Evolutionary conservation across 345 rosid species (phyloP).

Genomic region (Trapa incisa): DNA sequence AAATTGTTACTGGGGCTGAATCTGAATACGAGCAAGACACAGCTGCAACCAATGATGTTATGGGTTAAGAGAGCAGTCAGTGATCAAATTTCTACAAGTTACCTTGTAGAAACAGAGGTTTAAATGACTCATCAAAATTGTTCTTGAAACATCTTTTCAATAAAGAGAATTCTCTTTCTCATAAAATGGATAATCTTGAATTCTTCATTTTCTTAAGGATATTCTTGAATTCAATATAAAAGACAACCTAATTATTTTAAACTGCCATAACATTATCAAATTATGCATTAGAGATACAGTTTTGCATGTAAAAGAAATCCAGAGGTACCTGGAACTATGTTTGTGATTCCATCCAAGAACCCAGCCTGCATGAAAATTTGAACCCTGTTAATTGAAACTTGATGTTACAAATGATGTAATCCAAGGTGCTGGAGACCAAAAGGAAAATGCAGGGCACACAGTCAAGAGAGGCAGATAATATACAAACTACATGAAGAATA

Average conservation of each 20-base stretch:
- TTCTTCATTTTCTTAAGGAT: too few relatives aligned
- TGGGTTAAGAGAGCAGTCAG: not conserved
- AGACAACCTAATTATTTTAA: not conserved
- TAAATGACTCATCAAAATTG: not conserved
- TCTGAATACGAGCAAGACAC: too few relatives aligned
- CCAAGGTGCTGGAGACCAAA: not conserved
- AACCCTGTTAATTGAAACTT: not conserved
- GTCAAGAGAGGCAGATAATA: not conserved
- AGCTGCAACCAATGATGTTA: not conserved
- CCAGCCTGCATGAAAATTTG: conserved; percentile 49
- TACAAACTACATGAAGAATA: not conserved
- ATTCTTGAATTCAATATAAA: too few relatives aligned
- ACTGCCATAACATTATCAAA: not conserved
- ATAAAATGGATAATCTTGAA: not conserved
- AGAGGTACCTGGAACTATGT: conserved; percentile 70
- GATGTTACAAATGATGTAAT: not conserved
- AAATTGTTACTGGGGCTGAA: not conserved
- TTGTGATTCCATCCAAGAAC: conserved; percentile 73
- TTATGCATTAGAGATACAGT: not conserved
- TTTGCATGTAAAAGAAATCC: not conserved
- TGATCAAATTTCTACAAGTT: not conserved
- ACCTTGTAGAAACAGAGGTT: not conserved
- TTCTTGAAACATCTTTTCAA: not conserved
- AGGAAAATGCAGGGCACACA: not conserved
- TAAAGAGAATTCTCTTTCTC: not conserved